Conservation (phyloP, 2,329 filamentous ascomycete species). For the Cladophialophora psammophila region DNA sequence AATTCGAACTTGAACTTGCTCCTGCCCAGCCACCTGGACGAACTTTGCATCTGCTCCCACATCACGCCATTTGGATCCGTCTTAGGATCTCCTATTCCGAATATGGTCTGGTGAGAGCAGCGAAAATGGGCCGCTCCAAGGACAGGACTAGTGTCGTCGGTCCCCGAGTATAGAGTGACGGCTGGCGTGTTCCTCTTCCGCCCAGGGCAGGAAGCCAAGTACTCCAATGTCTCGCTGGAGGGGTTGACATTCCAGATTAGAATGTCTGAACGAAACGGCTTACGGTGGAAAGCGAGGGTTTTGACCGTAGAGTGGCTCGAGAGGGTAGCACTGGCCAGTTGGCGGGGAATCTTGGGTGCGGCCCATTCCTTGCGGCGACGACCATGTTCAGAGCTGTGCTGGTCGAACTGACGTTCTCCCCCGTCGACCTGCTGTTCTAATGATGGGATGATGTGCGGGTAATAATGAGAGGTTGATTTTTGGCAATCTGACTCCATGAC, state of each 20-base stretch:
- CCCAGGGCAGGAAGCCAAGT: constrained; percentile 6
- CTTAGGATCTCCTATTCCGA: constrained; percentile 17
- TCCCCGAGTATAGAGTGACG: constrained; percentile 12
- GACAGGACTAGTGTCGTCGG: constrained; percentile 3
- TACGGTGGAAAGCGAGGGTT: constrained; percentile 16
- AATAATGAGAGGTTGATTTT: too few relatives aligned
- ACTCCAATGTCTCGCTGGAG: background rate
- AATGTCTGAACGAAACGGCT: constrained; percentile 9
- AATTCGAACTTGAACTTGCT: constrained; percentile 7
- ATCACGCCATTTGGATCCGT: constrained; percentile 2
- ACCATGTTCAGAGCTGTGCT: too few relatives aligned
- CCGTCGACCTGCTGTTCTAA: too few relatives aligned
- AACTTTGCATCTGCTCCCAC: constrained; percentile 18
- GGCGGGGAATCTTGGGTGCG: background rate
- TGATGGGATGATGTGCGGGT: too few relatives aligned
- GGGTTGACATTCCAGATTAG: constrained; percentile 5
- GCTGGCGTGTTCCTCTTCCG: constrained; percentile 13
- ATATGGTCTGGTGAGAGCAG: background rate
- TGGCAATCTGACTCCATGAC: too few relatives aligned
- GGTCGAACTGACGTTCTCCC: too few relatives aligned
- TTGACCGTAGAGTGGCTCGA: background rate
- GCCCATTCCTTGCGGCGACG: background rate
- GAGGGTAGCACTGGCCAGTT: background rate
- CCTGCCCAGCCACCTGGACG: constrained; percentile 1
- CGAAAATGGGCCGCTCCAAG: constrained; percentile 19